Conservation (phyloP, 371 early-diverging fungal genomes). For the Apophysomyces ossiformis region DNA sequence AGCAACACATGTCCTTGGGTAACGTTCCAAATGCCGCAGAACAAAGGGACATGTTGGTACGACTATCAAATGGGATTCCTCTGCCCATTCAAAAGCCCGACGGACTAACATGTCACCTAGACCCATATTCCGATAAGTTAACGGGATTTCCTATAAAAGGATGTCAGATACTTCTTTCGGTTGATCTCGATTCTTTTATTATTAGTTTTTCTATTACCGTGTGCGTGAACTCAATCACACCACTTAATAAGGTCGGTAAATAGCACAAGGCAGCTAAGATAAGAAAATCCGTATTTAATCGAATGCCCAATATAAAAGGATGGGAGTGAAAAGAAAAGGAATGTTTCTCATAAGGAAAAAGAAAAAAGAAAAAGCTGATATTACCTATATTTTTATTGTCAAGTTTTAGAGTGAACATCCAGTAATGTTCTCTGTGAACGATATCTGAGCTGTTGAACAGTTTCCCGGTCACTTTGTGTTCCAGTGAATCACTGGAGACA, state of each 20-base stretch:
- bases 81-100: slow-evolving; percentile 29
- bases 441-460: neutral
- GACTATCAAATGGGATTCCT: slow-evolving; percentile 13
- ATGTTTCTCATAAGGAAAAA: no score
- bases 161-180: neutral
- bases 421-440: neutral
- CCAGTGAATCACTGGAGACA: neutral
- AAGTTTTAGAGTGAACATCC: neutral
- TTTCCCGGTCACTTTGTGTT: neutral
- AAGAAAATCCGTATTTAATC: neutral
- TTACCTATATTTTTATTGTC: neutral
- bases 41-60: slow-evolving; percentile 32
- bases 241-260: slow-evolving; percentile 29
- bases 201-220: slow-evolving; percentile 22
- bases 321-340: neutral
- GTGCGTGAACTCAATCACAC: slow-evolving; percentile 31
- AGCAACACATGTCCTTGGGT: slow-evolving; percentile 20
- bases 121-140: slow-evolving; percentile 25
- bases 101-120: slow-evolving; percentile 25
- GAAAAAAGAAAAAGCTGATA: no score
- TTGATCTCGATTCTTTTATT: neutral
- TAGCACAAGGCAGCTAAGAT: slow-evolving; percentile 32
- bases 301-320: neutral
- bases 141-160: slow-evolving; percentile 27
- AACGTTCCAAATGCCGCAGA: slow-evolving; percentile 23